Conservation (phyloP, 352 stramenopile species). For the Phytophthora pseudosyringae region DNA sequence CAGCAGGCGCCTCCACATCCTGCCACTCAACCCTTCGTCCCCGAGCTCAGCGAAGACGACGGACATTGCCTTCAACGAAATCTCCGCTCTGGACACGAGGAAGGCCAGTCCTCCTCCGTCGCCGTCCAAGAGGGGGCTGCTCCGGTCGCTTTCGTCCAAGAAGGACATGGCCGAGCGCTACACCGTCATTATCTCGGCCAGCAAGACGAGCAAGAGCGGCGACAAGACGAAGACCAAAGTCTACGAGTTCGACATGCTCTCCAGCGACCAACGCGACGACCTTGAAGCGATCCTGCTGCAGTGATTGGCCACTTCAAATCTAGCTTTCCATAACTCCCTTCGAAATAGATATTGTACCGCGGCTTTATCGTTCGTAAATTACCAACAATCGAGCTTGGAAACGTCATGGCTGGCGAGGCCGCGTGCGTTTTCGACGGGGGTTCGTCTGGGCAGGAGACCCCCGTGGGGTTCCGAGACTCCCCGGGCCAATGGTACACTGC, state of each 20-base stretch:
- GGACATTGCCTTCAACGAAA: slow-evolving; percentile 41
- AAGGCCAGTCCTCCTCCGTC: slow-evolving; percentile 6
- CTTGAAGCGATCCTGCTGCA: not conserved
- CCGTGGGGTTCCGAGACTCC: slow-evolving; percentile 67
- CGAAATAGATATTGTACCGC: not conserved
- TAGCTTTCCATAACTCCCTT: not conserved
- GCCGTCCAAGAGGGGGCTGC: slow-evolving; percentile 26
- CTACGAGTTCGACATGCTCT: too few species aligned
- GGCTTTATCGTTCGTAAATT: too few species aligned
- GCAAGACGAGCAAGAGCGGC: too few species aligned
- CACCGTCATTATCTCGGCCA: too few species aligned
- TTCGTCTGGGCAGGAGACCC: slow-evolving; percentile 60
- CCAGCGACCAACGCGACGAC: not conserved
- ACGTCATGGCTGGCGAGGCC: slow-evolving; percentile 16
- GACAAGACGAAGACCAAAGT: too few species aligned
- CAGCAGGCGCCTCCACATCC: slow-evolving; percentile 15
- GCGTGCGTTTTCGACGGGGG: slow-evolving; percentile 41
- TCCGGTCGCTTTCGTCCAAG: slow-evolving; percentile 40
- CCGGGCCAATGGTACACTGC: slow-evolving; percentile 37
- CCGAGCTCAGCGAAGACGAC: slow-evolving; percentile 29
- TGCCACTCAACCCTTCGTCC: too few species aligned
- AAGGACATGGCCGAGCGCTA: slow-evolving; percentile 1
- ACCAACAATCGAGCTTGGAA: not conserved
- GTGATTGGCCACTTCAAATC: not conserved
- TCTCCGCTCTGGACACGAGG: slow-evolving; percentile 39